A percentile compares a stretch with the other conserved stretches of the same genome.
Evolutionary conservation across 345 rosid genomes (phyloP).

Genomic region (Linum lewisii): DNA sequence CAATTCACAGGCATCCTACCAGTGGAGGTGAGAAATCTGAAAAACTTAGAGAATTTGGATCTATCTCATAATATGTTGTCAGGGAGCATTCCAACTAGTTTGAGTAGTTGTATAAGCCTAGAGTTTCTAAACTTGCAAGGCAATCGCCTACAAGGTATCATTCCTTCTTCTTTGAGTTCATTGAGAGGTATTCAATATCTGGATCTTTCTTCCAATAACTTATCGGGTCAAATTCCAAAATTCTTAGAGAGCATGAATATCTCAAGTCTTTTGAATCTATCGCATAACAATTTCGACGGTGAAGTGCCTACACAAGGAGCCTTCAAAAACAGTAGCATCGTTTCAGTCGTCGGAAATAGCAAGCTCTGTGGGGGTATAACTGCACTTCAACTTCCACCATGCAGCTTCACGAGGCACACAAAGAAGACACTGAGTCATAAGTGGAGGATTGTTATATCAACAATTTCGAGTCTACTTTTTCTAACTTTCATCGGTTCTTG

Average conservation of each 20-base stretch:
- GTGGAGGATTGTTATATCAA: no score
- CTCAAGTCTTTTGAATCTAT: background rate
- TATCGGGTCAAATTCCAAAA: constrained; percentile 9
- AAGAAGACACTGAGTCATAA: background rate
- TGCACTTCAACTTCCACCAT: background rate
- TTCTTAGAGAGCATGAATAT: background rate
- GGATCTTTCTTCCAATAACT: constrained; percentile 7
- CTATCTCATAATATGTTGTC: constrained; percentile 1
- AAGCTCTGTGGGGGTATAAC: constrained; percentile 32
- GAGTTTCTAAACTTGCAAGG: background rate
- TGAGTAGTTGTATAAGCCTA: background rate
- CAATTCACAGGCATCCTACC: background rate
- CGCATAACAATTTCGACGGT: constrained; percentile 12
- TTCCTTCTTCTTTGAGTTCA: constrained; percentile 8
- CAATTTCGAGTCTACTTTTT: no score
- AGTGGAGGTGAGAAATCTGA: background rate
- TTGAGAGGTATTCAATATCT: background rate
- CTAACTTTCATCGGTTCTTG: no score
- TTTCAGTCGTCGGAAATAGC: constrained; percentile 22
- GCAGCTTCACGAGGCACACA: background rate
- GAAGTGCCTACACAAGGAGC: constrained; percentile 27
- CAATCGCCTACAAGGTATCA: constrained; percentile 3
- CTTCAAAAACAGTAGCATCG: constrained; percentile 22
- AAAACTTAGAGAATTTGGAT: background rate
- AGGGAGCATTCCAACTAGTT: background rate